Percentiles rank a stretch among this genome's conserved stretches.
Evolutionary conservation across 1,284 basidiomycete species (phyloP).

Genomic region (Irpex lacteus): DNA sequence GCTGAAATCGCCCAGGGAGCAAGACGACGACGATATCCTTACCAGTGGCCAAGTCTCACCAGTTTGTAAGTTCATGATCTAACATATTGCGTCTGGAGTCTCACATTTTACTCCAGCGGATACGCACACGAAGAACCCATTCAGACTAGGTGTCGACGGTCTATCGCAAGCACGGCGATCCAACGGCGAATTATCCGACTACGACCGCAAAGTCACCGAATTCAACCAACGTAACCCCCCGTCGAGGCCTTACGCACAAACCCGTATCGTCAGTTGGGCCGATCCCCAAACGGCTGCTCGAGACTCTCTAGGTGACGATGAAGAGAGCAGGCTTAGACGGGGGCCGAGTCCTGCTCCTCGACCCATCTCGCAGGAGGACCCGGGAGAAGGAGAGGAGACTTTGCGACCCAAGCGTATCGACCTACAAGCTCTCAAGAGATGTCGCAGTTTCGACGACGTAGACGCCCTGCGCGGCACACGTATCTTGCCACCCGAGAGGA

Average conservation of each 20-base stretch:
- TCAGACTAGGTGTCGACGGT: conserved; percentile 34
- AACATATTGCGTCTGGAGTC: conserved; percentile 2
- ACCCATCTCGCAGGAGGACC: conserved; percentile 11
- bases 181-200: conserved; percentile 40
- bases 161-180: conserved; percentile 37
- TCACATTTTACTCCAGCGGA: conserved; percentile 26
- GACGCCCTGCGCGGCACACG: conserved; percentile 40
- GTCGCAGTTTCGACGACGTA: conserved; percentile 64
- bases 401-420: neutral
- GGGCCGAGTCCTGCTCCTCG: conserved; percentile 11
- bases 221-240: conserved; percentile 44
- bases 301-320: conserved; percentile 24
- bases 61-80: conserved; percentile 43
- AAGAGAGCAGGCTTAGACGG: conserved; percentile 5
- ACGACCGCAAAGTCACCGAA: conserved; percentile 42
- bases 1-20: conserved; percentile 26
- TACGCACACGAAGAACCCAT: conserved; percentile 39
- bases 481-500: conserved; percentile 54
- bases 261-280: conserved; percentile 49
- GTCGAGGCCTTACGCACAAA: conserved; percentile 27
- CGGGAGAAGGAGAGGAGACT: conserved; percentile 13
- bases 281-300: conserved; percentile 47
- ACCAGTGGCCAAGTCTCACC: conserved; percentile 77
- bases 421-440: conserved; percentile 31
- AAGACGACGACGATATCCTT: conserved; percentile 59